Base-by-base conservation (phyloP, 2,329 filamentous ascomycete genomes). In the Aciculosporium take region DNA sequence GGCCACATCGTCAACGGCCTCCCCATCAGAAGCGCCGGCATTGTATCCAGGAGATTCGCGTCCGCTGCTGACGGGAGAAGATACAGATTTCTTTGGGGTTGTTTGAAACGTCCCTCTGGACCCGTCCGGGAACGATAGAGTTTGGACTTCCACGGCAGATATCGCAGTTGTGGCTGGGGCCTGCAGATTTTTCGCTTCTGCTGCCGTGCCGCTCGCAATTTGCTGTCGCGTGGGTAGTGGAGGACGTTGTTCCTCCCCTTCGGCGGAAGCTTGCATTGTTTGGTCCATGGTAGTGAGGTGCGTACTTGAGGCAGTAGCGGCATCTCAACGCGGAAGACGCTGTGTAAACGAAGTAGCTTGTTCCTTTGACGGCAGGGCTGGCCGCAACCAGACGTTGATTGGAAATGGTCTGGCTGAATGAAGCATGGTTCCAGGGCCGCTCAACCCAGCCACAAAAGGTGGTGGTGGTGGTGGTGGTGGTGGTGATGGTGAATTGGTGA, bases 151-250 rank as follows among this genome's bases (percentile, higher is more conserved):
- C 46, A 87, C 72, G 13, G 85, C 73, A 0, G 86, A 89, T 12
- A 96, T 56, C 8, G 87, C 87, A 1, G 87, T 95, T 3, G 88
- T 95, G 37, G 89, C 77, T 45, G 76, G 78, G 2, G 81, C 78
- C 48, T 66, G 68, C 41, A 67, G 54, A 59, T 61, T 47, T 60
- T 60, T 50, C 35, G 62, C 8, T 46, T 71, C 57, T 46, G 62
- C 37, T 31, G 62, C 37, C 30, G 58, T 50, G 33, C 55, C 46
- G 40, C 54, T 61, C 21, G 58, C 60, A 18, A n/a, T n/a, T n/a
- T 57, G 49, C 36, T 66, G 66, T 43, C 71, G 66, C 23, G 73
- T 69, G n/a, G 73, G 74, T 40, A 76, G 63, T 40, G 72, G 72
- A 47, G 72, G 72, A 41, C 68, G 69, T 17, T 60, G 62, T 42